A percentile compares a stretch with the other conserved stretches of the same genome.
These are phyloP conservation scores for Edaphochlamys debaryana DNA, from an alignment of 139 green algal genomes.

Conservation along the genomic window DNA sequence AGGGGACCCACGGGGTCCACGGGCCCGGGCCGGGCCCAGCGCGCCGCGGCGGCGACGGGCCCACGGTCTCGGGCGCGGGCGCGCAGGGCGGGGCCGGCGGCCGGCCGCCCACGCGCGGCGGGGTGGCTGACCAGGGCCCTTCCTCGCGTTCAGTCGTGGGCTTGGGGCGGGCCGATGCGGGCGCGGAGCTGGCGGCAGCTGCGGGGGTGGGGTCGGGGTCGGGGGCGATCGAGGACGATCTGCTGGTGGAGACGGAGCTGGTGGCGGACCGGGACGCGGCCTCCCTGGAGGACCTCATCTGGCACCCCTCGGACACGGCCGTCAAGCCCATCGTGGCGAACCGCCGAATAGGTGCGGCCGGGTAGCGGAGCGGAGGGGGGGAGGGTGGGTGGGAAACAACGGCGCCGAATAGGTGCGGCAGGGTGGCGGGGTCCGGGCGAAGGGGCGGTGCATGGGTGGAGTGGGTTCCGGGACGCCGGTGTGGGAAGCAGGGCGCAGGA, in stretches of 20 bases:
- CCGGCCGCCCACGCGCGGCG: background rate
- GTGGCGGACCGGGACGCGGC: slow-evolving; percentile 4
- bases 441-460: too few relatives aligned
- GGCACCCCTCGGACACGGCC: slow-evolving; percentile 79
- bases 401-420: too few relatives aligned
- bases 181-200: background rate
- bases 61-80: background rate
- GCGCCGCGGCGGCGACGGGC: slow-evolving; percentile 5
- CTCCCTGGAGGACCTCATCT: slow-evolving; percentile 72
- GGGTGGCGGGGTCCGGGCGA: too few relatives aligned
- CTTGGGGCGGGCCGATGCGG: background rate
- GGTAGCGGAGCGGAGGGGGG: too few relatives aligned
- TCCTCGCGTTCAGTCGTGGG: background rate
- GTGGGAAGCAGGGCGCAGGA: too few relatives aligned
- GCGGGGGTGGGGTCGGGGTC: background rate
- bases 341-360: slow-evolving; percentile 74
- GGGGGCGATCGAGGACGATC: slow-evolving; percentile 19
- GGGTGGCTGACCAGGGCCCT: too few relatives aligned
- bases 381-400: too few relatives aligned
- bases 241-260: slow-evolving; percentile 25
- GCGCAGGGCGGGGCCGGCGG: background rate
- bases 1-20: slow-evolving; percentile 8
- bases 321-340: slow-evolving; percentile 95
- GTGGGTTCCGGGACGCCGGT: too few relatives aligned
- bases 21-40: background rate